Evolutionary conservation across 331 rosid species (phyloP).

Genomic region (Pyrus hybrid): DNA sequence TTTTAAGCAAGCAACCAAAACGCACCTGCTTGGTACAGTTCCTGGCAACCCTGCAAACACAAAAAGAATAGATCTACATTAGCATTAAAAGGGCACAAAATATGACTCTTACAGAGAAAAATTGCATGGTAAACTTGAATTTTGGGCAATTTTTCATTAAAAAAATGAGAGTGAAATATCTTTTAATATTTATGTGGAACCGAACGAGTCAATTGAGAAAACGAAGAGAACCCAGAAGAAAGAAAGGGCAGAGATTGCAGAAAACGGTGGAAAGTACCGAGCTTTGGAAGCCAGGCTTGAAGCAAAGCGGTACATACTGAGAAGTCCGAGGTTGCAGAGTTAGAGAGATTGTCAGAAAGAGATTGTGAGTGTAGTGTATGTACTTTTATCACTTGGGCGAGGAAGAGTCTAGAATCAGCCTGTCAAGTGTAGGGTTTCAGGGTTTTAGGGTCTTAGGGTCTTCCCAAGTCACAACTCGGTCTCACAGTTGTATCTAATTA

Average conservation of each 20-base stretch:
- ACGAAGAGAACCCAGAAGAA: neutral
- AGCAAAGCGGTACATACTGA: conserved; percentile 74
- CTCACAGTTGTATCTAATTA: neutral
- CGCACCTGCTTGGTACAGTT: conserved; percentile 49
- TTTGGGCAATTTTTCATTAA: neutral
- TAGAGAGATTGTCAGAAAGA: neutral
- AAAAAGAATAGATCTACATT: neutral
- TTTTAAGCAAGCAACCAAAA: neutral
- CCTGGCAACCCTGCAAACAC: conserved; percentile 57
- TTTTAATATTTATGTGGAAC: neutral
- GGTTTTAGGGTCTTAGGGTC: conserved; percentile 38
- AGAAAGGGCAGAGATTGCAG: neutral
- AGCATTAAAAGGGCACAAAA: neutral
- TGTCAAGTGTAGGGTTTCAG: conserved; percentile 32
- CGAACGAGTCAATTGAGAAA: conserved; percentile 1
- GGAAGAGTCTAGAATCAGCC: conserved; percentile 41
- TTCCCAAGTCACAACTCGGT: neutral
- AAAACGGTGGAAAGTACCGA: conserved; percentile 32
- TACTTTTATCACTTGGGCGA: neutral
- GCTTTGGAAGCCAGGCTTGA: conserved; percentile 74
- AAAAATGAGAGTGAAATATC: neutral
- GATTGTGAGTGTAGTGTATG: too few species aligned
- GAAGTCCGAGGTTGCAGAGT: conserved; percentile 17
- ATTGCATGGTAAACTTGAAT: neutral
- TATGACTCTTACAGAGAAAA: neutral